Conservation (phyloP, 2,329 filamentous ascomycete genomes). For the Didymellaceae sp. region DNA sequence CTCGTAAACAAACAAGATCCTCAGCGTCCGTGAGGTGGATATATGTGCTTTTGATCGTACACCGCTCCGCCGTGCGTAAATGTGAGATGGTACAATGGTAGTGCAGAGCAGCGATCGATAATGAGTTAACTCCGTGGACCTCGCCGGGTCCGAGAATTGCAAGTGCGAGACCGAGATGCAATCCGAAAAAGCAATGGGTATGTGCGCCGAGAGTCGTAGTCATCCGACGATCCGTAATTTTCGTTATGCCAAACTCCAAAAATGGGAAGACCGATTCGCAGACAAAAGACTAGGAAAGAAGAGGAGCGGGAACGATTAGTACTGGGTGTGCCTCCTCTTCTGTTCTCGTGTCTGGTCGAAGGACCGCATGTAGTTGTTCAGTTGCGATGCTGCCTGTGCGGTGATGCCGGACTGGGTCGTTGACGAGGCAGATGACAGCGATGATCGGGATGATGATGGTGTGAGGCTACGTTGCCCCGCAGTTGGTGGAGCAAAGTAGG, state of each 20-base stretch:
- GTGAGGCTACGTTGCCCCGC: constrained; percentile 50
- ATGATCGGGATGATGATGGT: constrained; percentile 80
- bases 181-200: constrained; percentile 28
- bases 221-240: constrained; percentile 23
- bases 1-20: constrained; percentile 21
- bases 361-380: constrained; percentile 83
- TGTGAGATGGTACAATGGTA: constrained; percentile 33
- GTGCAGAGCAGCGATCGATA: constrained; percentile 24
- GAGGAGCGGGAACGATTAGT: constrained; percentile 22
- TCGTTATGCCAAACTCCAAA: constrained; percentile 30
- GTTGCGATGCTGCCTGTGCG: constrained; percentile 77
- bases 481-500: constrained; percentile 47
- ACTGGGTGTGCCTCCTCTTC: constrained; percentile 51
- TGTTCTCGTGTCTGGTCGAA: constrained; percentile 81
- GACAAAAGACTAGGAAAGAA: constrained; percentile 5
- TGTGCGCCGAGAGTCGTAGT: constrained; percentile 17
- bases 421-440: constrained; percentile 75
- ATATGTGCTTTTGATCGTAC: constrained; percentile 44
- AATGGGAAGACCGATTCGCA: constrained; percentile 15
- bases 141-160: constrained; percentile 15
- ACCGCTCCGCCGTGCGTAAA: constrained; percentile 28
- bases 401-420: constrained; percentile 65
- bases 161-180: constrained; percentile 26
- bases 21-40: constrained; percentile 20
- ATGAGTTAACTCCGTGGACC: constrained; percentile 12